Base-by-base conservation (phyloP, 2,329 filamentous ascomycete species). In the Ophiostoma sp. region DNA sequence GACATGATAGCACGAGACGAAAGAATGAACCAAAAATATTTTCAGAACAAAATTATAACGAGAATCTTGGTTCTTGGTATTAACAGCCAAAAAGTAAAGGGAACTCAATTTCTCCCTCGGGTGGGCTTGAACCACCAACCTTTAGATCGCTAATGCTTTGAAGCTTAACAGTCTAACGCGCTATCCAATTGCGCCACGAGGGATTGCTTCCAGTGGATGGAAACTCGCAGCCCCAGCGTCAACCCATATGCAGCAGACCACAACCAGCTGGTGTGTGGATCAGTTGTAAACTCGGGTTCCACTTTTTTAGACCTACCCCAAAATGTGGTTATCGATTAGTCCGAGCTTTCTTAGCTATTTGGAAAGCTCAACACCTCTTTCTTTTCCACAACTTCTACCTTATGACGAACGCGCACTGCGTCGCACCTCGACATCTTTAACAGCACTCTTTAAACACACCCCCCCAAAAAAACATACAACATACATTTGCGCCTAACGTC, bases 141-240 rank as follows among this genome's bases (percentile, higher is more conserved):
- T 72, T 72, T 72, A 69, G 50, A 68, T 70, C 64, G 22, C 28
- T 42, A 68, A 39, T 25, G 39, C 17, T 52, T 15, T n/a, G 25
- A 9, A 22, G 36, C 69, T 36, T 74, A 74, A 74, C 73, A 74
- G 70, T 72, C 73, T 72, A 72, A 72, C 72, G 72, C 72, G 69
- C 72, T 74, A 74, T 63, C 69, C 69, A 74, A 74, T 74, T 72
- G 72, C 73, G 73, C 73, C 73, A 72, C 70, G 64, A 66, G 64
- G 70, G 73, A 74, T 64, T 57, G 17, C 22, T 22, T 52, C 17
- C 50, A 61, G 61, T 48, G 52, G 69, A 69, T 69, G 50, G 12
- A 25, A 39, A 33, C 17, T 59, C 50, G 17, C 39, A 73, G 33
- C 33, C 33, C 4, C 28, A 31, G 9, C 11, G 25, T 19, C 3